Conservation (phyloP, 345 rosid genomes). For the Aegle marmelos region DNA sequence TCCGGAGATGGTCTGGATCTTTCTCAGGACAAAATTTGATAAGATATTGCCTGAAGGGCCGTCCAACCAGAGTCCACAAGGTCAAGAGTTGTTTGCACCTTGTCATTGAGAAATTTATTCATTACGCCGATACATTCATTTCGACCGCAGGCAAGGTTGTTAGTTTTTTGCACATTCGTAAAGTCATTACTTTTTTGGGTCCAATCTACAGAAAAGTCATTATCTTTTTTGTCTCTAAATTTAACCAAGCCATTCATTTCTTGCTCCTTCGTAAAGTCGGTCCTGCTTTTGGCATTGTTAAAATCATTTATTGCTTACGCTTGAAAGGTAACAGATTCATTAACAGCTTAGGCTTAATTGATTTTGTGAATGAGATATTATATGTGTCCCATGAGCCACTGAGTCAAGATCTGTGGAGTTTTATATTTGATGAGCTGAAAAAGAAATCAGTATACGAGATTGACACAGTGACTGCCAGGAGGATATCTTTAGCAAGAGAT, state of each 20-base stretch:
- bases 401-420: neutral
- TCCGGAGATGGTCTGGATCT: constrained; percentile 55
- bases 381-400: neutral
- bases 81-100: constrained; percentile 14
- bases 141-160: neutral
- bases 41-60: constrained; percentile 37
- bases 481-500: constrained; percentile 48
- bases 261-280: neutral
- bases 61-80: constrained; percentile 25
- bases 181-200: neutral
- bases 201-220: neutral
- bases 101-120: neutral
- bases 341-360: neutral
- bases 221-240: too few species aligned
- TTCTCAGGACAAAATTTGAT: constrained; percentile 50
- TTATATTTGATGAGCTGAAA: neutral
- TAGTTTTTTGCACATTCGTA: neutral
- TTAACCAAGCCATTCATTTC: neutral
- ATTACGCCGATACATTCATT: neutral
- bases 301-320: neutral
- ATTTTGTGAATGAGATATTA: neutral
- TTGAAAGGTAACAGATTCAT: neutral
- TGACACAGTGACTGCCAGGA: constrained; percentile 4
- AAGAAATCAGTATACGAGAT: neutral
- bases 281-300: neutral